Base-by-base conservation (phyloP, 1,284 basidiomycete species). In the Pseudozyma flocculosa region DNA sequence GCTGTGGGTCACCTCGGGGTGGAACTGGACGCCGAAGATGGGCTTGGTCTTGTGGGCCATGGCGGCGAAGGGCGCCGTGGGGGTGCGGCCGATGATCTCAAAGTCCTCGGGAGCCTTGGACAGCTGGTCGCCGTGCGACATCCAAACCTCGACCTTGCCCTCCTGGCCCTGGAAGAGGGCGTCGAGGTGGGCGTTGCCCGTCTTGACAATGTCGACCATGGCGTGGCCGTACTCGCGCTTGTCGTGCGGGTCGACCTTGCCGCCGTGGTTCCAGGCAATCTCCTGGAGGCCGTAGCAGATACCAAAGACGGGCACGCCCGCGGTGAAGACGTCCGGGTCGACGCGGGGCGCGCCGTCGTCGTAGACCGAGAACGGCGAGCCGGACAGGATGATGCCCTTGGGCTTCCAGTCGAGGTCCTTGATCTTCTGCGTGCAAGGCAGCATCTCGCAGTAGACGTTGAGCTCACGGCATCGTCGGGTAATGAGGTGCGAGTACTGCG, bases 251-350 rank as follows among this genome's bases (percentile, higher is more conserved):
- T 87, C 86, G 36, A 99, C 92, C 66, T 88, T 85, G 21, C 93
- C 95, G 56, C 88, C 87, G 77, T 91, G 82, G 59, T 87, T 88
- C 85, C 88, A 90, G 18, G 93, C 92, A 59, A 97, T 91, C 84
- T 98, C 94, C 87, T 94, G 91, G n/a, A 98, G 83, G 26, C 95
- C 95, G 80, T 98, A 98, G 80, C 95, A 99, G 61, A 98, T 97
- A 43, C 95, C 95, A 17, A 99, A 83, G 49, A 98, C 87, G 18
- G 95, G 94, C 0, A 97, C 87, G 34, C 88, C 91, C 15, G 89
- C 84, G 39, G 87, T 85, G 74, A 93, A 98, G n/a, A 98, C 87
- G n/a, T 84, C 87, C 18, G 92, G 90, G 80, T 98, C 94, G 42
- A 93, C 92, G 68, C 92, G 90, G 17, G 95, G 95, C 7, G 95